Evolutionary conservation across 2,329 filamentous ascomycete species (phyloP).

Genomic region (Pleoardoris graminearum): DNA sequence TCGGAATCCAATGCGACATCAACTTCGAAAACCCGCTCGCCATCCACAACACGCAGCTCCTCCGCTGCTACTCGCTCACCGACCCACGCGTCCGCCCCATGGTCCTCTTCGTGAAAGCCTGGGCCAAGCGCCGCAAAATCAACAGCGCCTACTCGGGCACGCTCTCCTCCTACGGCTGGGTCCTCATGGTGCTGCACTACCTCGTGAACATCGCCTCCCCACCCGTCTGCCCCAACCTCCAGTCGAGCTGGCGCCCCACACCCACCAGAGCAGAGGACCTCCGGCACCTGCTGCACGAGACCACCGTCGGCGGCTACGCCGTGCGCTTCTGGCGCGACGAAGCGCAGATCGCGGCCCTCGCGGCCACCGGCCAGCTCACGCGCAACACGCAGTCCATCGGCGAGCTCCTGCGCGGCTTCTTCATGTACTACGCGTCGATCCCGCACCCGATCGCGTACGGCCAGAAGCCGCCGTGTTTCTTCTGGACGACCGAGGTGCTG

Average conservation of each 20-base stretch:
- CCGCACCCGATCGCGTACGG: slow-evolving; percentile 44
- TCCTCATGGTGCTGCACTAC: slow-evolving; percentile 90
- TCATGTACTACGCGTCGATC: slow-evolving; percentile 77
- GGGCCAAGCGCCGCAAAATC: slow-evolving; percentile 83
- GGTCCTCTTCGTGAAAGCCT: slow-evolving; percentile 85
- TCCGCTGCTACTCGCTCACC: slow-evolving; percentile 80
- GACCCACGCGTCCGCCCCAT: slow-evolving; percentile 77
- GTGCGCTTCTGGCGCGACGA: slow-evolving; percentile 81
- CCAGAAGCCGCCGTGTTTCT: slow-evolving; percentile 61
- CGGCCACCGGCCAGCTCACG: slow-evolving; percentile 62
- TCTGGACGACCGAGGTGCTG: slow-evolving; percentile 79
- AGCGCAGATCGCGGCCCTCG: slow-evolving; percentile 65
- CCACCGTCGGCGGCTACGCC: slow-evolving; percentile 65
- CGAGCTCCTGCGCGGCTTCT: slow-evolving; percentile 77
- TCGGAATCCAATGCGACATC: slow-evolving; percentile 88
- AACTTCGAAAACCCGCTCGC: slow-evolving; percentile 86
- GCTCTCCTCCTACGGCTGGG: slow-evolving; percentile 86
- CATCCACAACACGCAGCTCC: slow-evolving; percentile 78
- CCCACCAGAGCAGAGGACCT: slow-evolving; percentile 16
- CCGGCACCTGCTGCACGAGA: slow-evolving; percentile 46
- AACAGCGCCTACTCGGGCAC: slow-evolving; percentile 87
- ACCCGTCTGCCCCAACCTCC: slow-evolving; percentile 83
- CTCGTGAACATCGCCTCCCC: slow-evolving; percentile 80
- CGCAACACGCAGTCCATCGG: slow-evolving; percentile 72
- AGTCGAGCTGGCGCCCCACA: slow-evolving; percentile 53